Conservation (phyloP, 495 filamentous ascomycete genomes). For the Neurospora sp. region DNA sequence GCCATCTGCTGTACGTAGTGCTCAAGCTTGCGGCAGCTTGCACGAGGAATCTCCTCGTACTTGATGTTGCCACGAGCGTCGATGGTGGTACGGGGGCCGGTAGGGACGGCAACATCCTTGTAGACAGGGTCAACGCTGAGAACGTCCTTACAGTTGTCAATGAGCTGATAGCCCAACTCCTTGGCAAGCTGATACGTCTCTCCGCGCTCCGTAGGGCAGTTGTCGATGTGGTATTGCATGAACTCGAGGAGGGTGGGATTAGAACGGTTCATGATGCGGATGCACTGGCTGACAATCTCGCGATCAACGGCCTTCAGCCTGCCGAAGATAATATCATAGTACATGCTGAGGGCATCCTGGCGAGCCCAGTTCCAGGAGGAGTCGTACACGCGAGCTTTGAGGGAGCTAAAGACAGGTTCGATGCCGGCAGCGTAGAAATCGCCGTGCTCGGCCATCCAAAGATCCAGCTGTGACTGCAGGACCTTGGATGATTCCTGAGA, state of each 20-base stretch:
- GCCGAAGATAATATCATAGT: slow-evolving; percentile 98
- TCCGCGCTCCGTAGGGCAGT: slow-evolving; percentile 91
- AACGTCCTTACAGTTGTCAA: slow-evolving; percentile 95
- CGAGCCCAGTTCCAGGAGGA: slow-evolving; percentile 99
- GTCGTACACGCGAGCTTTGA: slow-evolving; percentile 95
- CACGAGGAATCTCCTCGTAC: slow-evolving; percentile 78
- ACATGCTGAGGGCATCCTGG: slow-evolving; percentile 96
- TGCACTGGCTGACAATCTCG: slow-evolving; percentile 96
- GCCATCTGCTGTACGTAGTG: slow-evolving; percentile 99
- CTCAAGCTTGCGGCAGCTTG: slow-evolving; percentile 91
- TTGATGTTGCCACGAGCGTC: slow-evolving; percentile 82
- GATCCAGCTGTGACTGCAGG: slow-evolving; percentile 83
- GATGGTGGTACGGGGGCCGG: slow-evolving; percentile 80
- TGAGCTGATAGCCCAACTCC: slow-evolving; percentile 86
- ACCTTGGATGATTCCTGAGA: slow-evolving; percentile 75
- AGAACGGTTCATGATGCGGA: slow-evolving; percentile 97
- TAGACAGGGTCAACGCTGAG: slow-evolving; percentile 72
- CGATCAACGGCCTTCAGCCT: slow-evolving; percentile 86
- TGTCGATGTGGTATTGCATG: slow-evolving; percentile 99
- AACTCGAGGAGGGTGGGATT: slow-evolving; percentile 93
- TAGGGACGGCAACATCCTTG: slow-evolving; percentile 90
- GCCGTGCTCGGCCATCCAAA: slow-evolving; percentile 92
- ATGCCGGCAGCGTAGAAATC: slow-evolving; percentile 94
- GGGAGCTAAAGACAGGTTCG: slow-evolving; percentile 80
- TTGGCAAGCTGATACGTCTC: slow-evolving; percentile 97